Evolutionary conservation across 345 rosid species (phyloP), one percentile per base, ranked within the genome.

Genomic region (Orychophragmus violaceus): DNA sequence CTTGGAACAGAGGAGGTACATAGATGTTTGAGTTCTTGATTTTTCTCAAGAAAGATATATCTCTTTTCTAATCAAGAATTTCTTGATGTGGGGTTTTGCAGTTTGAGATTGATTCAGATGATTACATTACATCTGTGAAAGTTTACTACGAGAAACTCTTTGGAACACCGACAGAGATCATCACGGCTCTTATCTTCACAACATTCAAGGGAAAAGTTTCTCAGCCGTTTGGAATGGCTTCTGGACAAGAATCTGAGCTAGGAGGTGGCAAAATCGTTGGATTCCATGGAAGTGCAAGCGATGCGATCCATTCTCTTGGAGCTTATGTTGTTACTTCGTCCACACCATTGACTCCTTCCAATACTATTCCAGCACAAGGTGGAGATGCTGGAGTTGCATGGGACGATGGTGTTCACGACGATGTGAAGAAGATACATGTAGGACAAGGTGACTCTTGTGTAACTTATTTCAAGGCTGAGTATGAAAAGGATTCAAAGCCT

Each of bases 351-450:
- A 33, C 59, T 49, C 74, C 69, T 27, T 33, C 67, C 36, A 16
- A 5, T 8, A 49, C 29, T 8, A 1, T 66, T 51, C 68, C 74
- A 39, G 55, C 66, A 69, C 74, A 61, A 62, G 78, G 78, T 0
- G 75, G 78, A 48, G 51, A 74, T 10, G 75, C 22, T 33, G 78
- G 78, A 63, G 66, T 42, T 69, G 22, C 57, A n/a, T 75, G 78
- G 75, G 68, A 75, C 23, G 78, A 75, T 63, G 78, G 75, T 36
- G 66, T 58, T 50, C 71, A 75, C 8, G 78, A 75, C 2, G 19
- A 14, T 39, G 67, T 75, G 14, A 69, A 11, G 70, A 68, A 57
- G 61, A 58, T 75, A 16, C 64, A 55, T 28, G 49, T 75, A 2
- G 74, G 78, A 57, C 70, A 75, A 56, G 78, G 66, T 30, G 74